A percentile compares a stretch with the other conserved stretches of the same genome.
These are phyloP conservation scores for Ceratocystis variospora DNA, from an alignment of 2,329 filamentous ascomycete species.

Conservation along the genomic window DNA sequence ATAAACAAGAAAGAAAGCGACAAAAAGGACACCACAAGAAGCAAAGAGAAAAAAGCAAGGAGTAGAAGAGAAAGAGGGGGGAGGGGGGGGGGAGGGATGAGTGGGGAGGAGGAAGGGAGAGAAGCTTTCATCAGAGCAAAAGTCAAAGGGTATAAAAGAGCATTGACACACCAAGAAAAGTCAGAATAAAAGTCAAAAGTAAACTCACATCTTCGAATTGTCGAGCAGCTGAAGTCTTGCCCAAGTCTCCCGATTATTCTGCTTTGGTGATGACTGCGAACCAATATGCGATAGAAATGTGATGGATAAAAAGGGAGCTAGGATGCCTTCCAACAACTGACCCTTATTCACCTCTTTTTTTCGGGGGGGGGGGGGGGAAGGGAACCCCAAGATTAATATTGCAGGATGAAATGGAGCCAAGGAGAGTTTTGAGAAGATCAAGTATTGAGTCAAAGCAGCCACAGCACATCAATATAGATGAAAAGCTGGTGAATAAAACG, in stretches of 20 bases:
- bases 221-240: neutral
- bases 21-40: too few relatives aligned
- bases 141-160: neutral
- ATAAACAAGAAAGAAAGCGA: too few relatives aligned
- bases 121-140: neutral
- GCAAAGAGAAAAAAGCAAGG: too few relatives aligned
- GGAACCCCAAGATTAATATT: neutral
- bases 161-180: neutral
- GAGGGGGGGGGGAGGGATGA: too few relatives aligned
- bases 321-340: neutral
- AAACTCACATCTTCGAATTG: constrained; percentile 1
- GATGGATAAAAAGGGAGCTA: constrained; percentile 7
- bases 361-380: too few relatives aligned
- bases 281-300: constrained; percentile 5
- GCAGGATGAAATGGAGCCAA: neutral
- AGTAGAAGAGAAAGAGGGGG: too few relatives aligned
- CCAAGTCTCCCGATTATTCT: neutral
- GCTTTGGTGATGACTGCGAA: neutral
- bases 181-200: neutral
- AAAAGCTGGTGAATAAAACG: too few relatives aligned
- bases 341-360: constrained; percentile 1
- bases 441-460: neutral
- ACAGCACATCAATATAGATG: too few relatives aligned
- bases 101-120: too few relatives aligned
- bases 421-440: neutral